Evolutionary conservation across 345 rosid genomes (phyloP), one percentile per base, ranked within the genome.

Genomic region (Ceriops zippeliana): DNA sequence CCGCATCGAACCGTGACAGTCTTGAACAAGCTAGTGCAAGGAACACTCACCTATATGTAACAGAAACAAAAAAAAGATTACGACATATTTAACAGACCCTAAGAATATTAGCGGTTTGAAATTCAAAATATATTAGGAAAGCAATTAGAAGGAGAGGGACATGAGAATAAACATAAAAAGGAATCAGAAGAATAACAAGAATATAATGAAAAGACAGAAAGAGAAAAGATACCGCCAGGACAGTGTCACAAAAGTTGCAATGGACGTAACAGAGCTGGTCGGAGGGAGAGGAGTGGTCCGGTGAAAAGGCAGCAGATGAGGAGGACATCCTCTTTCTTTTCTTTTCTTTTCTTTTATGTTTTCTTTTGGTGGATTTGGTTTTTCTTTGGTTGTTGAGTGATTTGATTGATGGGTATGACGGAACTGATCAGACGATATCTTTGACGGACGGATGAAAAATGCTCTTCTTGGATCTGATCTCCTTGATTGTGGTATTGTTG

Each of bases 201-300:
- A n/a, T 21, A 30, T 6, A 16, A 19, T 30, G 8, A 59, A 59
- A 28, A 51, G 10, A 57, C 42, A 13, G 24, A 22, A 57, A 31
- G 19, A 27, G 46, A 26, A 60, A 49, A 16, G 38, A 63, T 87
- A 96, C 98, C 78, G 96, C 97, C 69, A 96, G 96, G 76, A 90
- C 85, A 72, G 96, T 96, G 79, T 90, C 85, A 34, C 99, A 96
- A 68, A 82, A 85, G 86, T 87, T 86, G 92, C 99, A 92, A 67
- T 85, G 96, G 90, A 92, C 97, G 66, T 96, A 96, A 80, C 98
- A 90, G 77, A 96, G 98, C 82, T 96, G 96, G 51, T 96, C 98
- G 79, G 93, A 80, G 80, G 95, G 88, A 77, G 92, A 86, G 84
- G 84, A 86, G 81, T 85, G 90, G 85, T 96, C 97, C 81, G 97